Evolutionary conservation across 352 stramenopile genomes (phyloP).

Genomic region (Aphanomyces invadans): DNA sequence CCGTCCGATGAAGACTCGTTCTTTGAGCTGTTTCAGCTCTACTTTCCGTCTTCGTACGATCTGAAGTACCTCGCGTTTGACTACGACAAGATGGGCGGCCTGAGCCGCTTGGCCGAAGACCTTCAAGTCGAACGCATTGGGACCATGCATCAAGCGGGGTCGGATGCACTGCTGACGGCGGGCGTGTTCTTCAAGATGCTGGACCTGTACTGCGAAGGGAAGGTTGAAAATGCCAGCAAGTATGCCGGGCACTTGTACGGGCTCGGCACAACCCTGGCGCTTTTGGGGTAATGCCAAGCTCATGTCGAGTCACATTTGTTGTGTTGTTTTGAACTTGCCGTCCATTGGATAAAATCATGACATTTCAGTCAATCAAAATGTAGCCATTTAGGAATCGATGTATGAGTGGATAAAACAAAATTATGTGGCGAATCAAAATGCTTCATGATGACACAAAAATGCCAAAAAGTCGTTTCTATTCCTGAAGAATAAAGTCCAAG

Average conservation of each 20-base stretch:
- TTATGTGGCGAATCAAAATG: no score
- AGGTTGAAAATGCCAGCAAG: constrained; percentile 73
- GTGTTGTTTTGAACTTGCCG: no score
- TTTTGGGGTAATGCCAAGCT: constrained; percentile 3
- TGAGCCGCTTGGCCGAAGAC: constrained; percentile 95
- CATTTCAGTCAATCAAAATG: no score
- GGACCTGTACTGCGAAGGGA: constrained; percentile 80
- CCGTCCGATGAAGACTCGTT: constrained; percentile 89
- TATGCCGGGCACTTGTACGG: constrained; percentile 84
- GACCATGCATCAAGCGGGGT: constrained; percentile 98
- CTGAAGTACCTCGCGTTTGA: constrained; percentile 98
- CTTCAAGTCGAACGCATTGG: constrained; percentile 96
- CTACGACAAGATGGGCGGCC: constrained; percentile 95
- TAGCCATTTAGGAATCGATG: no score
- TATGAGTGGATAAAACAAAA: no score
- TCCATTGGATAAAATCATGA: no score
- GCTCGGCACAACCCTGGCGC: constrained; percentile 32
- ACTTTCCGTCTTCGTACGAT: constrained; percentile 98
- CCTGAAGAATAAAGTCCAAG: constrained; percentile 17
- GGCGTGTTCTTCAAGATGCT: constrained; percentile 90
- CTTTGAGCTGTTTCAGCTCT: constrained; percentile 96
- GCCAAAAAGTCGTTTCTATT: no score
- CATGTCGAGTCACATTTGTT: neutral
- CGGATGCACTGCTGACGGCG: constrained; percentile 94
- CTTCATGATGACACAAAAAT: no score